A percentile compares a stretch with the other conserved stretches of the same genome.
phyloP scores from a whole-genome alignment of 768 basidiomycete genomes.

The Termitomyces titanicus region DNA sequence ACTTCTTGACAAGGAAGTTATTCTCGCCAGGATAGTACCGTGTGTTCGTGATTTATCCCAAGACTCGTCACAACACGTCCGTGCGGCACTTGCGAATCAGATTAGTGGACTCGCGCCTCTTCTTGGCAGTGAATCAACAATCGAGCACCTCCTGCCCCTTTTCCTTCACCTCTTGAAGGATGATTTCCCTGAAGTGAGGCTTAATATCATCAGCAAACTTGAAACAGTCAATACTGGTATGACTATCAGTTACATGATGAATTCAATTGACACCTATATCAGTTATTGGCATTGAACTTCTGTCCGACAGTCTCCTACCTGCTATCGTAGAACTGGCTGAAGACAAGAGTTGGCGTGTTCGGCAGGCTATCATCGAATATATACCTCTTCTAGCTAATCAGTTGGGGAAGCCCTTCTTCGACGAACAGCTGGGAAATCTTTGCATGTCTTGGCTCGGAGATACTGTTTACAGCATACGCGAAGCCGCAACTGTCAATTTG shows the following conservation, averaged over 20 bases:
- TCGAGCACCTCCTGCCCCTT: conserved; percentile 93
- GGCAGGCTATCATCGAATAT: conserved; percentile 99
- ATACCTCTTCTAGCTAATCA: conserved; percentile 99
- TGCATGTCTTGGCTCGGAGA: conserved; percentile 99
- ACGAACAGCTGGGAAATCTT: conserved; percentile 92
- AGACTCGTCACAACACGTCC: conserved; percentile 94
- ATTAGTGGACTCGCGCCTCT: conserved; percentile 95
- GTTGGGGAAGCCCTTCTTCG: conserved; percentile 94
- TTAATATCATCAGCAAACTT: conserved; percentile 98
- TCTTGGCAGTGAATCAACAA: conserved; percentile 88
- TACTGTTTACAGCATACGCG: conserved; percentile 96
- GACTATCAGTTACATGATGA: conserved; percentile 22
- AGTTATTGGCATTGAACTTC: conserved; percentile 97
- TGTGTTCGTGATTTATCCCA: conserved; percentile 93
- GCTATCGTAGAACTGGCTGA: conserved; percentile 98
- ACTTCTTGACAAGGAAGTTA: conserved; percentile 89
- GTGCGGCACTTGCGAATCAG: conserved; percentile 93
- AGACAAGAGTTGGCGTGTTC: conserved; percentile 99
- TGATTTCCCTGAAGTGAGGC: conserved; percentile 95
- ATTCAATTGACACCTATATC: conserved; percentile 13
- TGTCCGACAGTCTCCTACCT: conserved; percentile 93
- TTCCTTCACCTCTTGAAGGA: conserved; percentile 97
- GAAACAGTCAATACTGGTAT: conserved; percentile 91
- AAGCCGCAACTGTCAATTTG: conserved; percentile 95
- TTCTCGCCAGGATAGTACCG: conserved; percentile 88